phyloP scores from a whole-genome alignment of 257 asterid species.

The Solanum chiquidenum region DNA sequence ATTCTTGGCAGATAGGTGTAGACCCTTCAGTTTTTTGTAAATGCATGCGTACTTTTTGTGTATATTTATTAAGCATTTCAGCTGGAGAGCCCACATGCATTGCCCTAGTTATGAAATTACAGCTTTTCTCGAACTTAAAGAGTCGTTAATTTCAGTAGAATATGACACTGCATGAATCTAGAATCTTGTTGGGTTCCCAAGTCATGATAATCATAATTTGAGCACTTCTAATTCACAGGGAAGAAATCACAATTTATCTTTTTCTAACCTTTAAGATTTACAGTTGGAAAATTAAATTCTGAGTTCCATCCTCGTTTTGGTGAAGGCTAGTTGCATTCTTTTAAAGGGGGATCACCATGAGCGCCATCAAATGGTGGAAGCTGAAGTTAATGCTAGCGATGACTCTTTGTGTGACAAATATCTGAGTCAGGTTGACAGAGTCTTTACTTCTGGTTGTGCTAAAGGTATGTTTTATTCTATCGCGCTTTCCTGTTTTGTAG shows the following conservation, averaged over 20 bases:
- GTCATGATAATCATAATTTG: neutral
- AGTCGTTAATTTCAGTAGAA: neutral
- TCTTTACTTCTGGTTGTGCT: constrained; percentile 49
- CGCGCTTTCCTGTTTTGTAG: neutral
- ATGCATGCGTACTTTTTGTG: neutral
- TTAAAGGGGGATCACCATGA: constrained; percentile 52
- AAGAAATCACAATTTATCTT: neutral
- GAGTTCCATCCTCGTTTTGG: constrained; percentile 14
- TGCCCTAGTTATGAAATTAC: neutral
- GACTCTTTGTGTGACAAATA: constrained; percentile 44
- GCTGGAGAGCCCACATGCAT: neutral
- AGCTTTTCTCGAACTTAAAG: neutral
- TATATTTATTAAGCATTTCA: neutral
- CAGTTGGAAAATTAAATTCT: neutral
- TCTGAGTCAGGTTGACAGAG: constrained; percentile 39
- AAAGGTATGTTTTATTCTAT: constrained; percentile 37
- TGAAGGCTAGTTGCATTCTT: constrained; percentile 70
- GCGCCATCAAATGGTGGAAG: constrained; percentile 30
- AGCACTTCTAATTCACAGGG: neutral
- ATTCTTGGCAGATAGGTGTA: neutral
- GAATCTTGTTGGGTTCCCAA: neutral
- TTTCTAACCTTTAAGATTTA: neutral
- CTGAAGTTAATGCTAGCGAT: constrained; percentile 38
- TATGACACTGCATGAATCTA: neutral
- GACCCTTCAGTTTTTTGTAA: neutral